Conservation (phyloP, 768 basidiomycete genomes). For the Collybia sp. region DNA sequence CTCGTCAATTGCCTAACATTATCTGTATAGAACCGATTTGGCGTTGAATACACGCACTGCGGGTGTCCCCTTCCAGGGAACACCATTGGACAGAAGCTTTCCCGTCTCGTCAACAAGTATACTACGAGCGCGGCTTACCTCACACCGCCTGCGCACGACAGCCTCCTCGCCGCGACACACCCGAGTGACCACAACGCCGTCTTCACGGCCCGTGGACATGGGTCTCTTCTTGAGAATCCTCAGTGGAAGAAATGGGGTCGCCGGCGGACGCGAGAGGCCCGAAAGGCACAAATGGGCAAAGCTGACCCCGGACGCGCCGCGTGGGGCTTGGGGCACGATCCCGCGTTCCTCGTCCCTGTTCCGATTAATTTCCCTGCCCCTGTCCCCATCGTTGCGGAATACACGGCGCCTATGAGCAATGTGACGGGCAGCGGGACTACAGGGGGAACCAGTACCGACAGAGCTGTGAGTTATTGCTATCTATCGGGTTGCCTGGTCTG, state of each 20-base stretch:
- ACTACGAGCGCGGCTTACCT: conserved; percentile 22
- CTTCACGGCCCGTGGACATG: conserved; percentile 22
- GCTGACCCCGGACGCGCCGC: conserved; percentile 6
- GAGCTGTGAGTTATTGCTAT: too few relatives aligned
- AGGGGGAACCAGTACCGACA: too few relatives aligned
- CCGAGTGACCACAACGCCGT: too few relatives aligned
- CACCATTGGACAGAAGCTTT: conserved; percentile 36
- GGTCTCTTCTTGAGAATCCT: conserved; percentile 11
- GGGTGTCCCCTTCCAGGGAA: conserved; percentile 51
- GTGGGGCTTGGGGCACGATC: conserved; percentile 14
- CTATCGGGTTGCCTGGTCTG: too few relatives aligned
- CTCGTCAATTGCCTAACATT: background rate
- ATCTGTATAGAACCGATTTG: conserved; percentile 38
- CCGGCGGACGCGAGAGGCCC: conserved; percentile 19
- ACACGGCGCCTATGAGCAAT: conserved; percentile 11
- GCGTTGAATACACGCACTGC: too few relatives aligned
- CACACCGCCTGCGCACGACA: conserved; percentile 23
- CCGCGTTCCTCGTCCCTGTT: conserved; percentile 35
- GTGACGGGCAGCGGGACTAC: too few relatives aligned
- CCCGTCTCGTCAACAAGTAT: conserved; percentile 20
- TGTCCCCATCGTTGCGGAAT: conserved; percentile 12
- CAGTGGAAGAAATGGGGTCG: conserved; percentile 18
- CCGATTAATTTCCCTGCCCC: conserved; percentile 25
- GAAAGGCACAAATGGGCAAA: conserved; percentile 17
- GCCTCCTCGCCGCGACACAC: conserved; percentile 46